Evolutionary conservation across 2,329 filamentous ascomycete genomes (phyloP).

Genomic region (Furcasterigmium furcatum): DNA sequence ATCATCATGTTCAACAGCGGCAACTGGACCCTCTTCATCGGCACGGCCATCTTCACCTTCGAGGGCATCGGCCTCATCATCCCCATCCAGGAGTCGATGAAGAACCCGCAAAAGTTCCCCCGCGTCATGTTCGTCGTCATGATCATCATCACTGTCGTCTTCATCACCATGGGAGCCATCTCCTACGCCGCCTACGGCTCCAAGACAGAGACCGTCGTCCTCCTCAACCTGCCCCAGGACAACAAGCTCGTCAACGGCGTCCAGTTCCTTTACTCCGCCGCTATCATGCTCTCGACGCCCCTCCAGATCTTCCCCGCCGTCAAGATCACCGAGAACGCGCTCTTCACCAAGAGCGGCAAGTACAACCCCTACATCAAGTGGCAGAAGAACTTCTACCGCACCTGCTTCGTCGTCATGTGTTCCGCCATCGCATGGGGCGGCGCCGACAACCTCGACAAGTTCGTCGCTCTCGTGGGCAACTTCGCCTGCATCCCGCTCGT

Average conservation of each 20-base stretch:
- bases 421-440: slow-evolving; percentile 88
- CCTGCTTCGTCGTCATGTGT: slow-evolving; percentile 85
- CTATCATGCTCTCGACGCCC: slow-evolving; percentile 93
- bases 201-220: slow-evolving; percentile 91
- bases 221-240: slow-evolving; percentile 94
- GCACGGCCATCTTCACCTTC: slow-evolving; percentile 89
- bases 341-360: slow-evolving; percentile 93
- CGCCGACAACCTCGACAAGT: slow-evolving; percentile 84
- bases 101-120: slow-evolving; percentile 84
- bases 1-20: slow-evolving; percentile 86
- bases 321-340: slow-evolving; percentile 88
- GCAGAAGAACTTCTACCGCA: slow-evolving; percentile 98
- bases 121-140: slow-evolving; percentile 85
- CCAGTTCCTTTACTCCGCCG: slow-evolving; percentile 94
- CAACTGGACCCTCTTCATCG: slow-evolving; percentile 97
- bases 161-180: slow-evolving; percentile 85
- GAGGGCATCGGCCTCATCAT: slow-evolving; percentile 76
- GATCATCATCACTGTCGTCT: slow-evolving; percentile 90
- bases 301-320: slow-evolving; percentile 98
- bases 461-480: slow-evolving; percentile 70
- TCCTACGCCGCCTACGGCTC: slow-evolving; percentile 97
- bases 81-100: slow-evolving; percentile 78
- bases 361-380: slow-evolving; percentile 99
- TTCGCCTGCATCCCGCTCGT: slow-evolving; percentile 74
- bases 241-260: slow-evolving; percentile 93